Evolutionary conservation across 768 basidiomycete genomes (phyloP), one percentile per base, ranked within the genome.

Genomic region (Grammothele lineata): DNA sequence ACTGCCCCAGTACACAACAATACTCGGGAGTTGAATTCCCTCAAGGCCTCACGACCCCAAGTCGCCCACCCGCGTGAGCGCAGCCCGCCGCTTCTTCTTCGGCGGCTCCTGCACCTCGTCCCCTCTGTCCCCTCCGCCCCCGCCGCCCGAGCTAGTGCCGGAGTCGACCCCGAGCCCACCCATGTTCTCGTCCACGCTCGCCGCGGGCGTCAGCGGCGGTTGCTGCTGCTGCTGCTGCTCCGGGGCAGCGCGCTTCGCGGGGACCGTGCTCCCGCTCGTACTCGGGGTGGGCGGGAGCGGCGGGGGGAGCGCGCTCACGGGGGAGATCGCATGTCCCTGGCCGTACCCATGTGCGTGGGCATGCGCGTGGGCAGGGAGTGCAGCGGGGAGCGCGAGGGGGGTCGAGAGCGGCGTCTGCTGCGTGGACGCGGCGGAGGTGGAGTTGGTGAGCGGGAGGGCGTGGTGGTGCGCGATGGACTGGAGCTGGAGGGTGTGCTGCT

Each of bases 381-480:
- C 51, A 5, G 49, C 41, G 2, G 54, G 38, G n/a, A 50, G 63
- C 5, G 60, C 51, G 24, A 54, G 58, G 11, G 67, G 56, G 17
- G 62, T 54, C 27, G 66, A 61, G 21, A 58, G 36, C 11, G 60
- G 60, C 27, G 62, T 62, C 18, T 7, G 8, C 27, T 7, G 8
- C 6, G 35, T n/a, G 15, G 18, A n/a, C 6, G 54, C 53, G 4
- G 44, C 53, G 30, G 53, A 48, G n/a, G 61, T 39, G 18, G 50
- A 53, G 42, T 50, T 58, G 22, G 54, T 55, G 18, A 60, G 55
- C 24, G 57, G 57, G 22, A 61, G 77, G 3, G 81, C 85, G 59
- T 92, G 83, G 50, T 87, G 81, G 57, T 90, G 86, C 2, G 93
- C 93, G 48, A 96, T 92, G 27, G 87, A 87, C 59, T 92, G 88